Conservation (phyloP, 441 rosid species). For the Dalechampia spathulata region DNA sequence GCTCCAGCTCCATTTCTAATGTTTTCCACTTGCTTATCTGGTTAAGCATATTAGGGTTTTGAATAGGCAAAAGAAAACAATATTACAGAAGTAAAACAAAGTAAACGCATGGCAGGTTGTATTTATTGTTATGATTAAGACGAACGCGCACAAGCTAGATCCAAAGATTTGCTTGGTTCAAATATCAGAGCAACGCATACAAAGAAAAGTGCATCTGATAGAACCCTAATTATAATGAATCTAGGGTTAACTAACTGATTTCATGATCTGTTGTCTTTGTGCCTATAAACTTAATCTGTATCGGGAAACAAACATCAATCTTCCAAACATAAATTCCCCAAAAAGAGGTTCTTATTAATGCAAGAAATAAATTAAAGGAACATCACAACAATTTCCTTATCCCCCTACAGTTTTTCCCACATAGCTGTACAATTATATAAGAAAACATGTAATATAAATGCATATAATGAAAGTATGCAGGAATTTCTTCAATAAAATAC, state of each 20-base stretch:
- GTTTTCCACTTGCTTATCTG: no score
- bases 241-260: constrained; percentile 13
- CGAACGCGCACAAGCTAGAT: no score
- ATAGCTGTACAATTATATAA: constrained; percentile 6
- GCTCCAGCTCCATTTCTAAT: no score
- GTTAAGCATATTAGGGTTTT: no score
- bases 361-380: constrained; percentile 4
- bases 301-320: background rate
- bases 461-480: background rate
- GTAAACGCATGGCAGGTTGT: no score
- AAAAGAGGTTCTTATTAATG: constrained; percentile 8
- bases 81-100: no score
- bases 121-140: no score
- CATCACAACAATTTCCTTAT: background rate
- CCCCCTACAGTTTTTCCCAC: background rate
- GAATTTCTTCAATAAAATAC: background rate
- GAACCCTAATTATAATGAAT: constrained; percentile 12
- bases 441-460: background rate
- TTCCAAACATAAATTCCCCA: constrained; percentile 5
- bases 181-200: no score
- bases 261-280: no score
- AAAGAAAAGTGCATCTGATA: background rate
- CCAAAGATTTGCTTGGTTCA: no score
- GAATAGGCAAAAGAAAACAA: no score
- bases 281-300: background rate